phyloP scores from a whole-genome alignment of 257 asterid genomes.

The Primulina tabacum region DNA sequence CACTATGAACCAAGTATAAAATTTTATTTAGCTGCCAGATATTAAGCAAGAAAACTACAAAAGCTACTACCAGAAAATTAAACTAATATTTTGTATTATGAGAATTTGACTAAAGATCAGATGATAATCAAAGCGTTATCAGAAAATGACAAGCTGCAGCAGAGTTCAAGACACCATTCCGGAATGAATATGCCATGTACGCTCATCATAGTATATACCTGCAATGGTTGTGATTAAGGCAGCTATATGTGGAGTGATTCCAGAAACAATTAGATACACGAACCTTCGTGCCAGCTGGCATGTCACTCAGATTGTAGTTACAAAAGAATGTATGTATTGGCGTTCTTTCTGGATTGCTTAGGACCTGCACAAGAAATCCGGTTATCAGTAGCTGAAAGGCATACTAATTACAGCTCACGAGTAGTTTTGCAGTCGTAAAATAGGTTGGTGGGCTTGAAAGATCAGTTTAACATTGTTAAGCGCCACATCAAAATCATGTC shows the following conservation, averaged over 20 bases:
- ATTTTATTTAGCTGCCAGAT: neutral
- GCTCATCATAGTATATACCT: neutral
- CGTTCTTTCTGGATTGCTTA: constrained; percentile 94
- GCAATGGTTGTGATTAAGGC: neutral
- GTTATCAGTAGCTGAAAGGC: constrained; percentile 12
- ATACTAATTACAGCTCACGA: neutral
- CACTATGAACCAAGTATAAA: neutral
- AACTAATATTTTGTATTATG: neutral
- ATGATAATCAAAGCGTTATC: constrained; percentile 6
- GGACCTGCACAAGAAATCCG: constrained; percentile 50
- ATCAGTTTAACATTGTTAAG: neutral
- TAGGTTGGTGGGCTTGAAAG: neutral
- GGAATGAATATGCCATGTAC: neutral
- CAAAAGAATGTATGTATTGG: constrained; percentile 89
- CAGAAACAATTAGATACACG: constrained; percentile 10
- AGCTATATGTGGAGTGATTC: constrained; percentile 1
- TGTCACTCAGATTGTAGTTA: constrained; percentile 86
- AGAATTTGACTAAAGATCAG: neutral
- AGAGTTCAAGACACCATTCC: constrained; percentile 11
- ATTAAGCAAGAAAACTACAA: neutral
- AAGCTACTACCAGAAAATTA: too few species aligned
- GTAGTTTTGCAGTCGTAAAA: neutral
- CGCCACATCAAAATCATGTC: neutral
- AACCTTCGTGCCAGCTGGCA: constrained; percentile 97
- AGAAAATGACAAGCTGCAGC: neutral